Evolutionary conservation across 306 rosid genomes (phyloP), one percentile per base, ranked within the genome.

Genomic region (Lablab purpureus): DNA sequence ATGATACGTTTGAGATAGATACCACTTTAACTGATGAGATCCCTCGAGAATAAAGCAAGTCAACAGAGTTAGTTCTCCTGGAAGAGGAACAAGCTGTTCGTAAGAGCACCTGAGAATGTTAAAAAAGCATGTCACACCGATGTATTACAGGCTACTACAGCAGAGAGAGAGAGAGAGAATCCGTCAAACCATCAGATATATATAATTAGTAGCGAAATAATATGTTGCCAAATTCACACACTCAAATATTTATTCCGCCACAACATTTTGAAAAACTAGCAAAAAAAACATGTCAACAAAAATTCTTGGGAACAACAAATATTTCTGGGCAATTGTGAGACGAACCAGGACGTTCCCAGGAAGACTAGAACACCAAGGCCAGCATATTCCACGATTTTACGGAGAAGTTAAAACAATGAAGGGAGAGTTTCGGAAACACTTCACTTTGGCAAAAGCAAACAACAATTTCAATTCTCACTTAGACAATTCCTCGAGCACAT

Each of bases 31-130:
- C 76, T 34, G 90, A 86, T 47, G 93, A 85, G 77, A 81, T 87
- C 59, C 88, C 84, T 22, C 86, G 73, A 71, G 85, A 79, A 84
- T 74, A 32, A 75, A 85, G 85, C 47, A 88, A 79, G 85, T 85
- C 74, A 66, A 43, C 7, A 73, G 89, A 89, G 85, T 71, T 60
- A 34, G 86, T 64, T 85, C 68, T 87, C 89, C 89, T 75, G 73
- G 88, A 82, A 45, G 87, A 78, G 19, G 88, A 84, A 75, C 67
- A 88, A 55, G 89, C 82, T 73, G 90, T 84, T 76, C 82, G 90
- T 0, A 85, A 87, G 22, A 91, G 82, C 73, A 89, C 93, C 98
- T 95, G 83, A 30, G 50, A 2, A 73, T n/a, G 79, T 68, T 67
- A 55, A 73, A 78, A 34, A 21, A 80, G 47, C 75, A 41, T 27